Percentiles rank a stretch among this genome's conserved stretches.
Evolutionary conservation across 164 flowering plant species (phyloP).

Genomic region (Stephania cephalantha): DNA sequence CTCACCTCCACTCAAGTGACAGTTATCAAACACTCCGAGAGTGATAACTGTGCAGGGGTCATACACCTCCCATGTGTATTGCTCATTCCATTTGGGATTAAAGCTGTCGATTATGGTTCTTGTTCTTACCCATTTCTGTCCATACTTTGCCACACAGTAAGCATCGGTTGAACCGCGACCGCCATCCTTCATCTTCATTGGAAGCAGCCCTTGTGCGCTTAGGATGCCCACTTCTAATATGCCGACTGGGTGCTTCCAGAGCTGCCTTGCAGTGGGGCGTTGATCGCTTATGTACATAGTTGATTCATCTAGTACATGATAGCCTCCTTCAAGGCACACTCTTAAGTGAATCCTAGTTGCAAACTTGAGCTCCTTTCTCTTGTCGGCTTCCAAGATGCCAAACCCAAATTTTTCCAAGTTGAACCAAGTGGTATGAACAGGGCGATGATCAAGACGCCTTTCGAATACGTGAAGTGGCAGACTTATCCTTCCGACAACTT

Average conservation of each 20-base stretch:
- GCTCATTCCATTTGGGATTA: conserved; percentile 56
- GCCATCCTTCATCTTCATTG: conserved; percentile 42
- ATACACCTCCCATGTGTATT: conserved; percentile 62
- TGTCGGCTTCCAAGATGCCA: conserved; percentile 30
- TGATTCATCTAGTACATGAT: conserved; percentile 45
- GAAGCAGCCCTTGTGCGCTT: conserved; percentile 34
- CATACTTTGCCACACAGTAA: conserved; percentile 44
- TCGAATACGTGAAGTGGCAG: conserved; percentile 29
- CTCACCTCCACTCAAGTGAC: conserved; percentile 32
- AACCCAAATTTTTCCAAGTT: conserved; percentile 39
- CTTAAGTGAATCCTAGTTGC: conserved; percentile 38
- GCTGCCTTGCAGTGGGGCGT: conserved; percentile 43
- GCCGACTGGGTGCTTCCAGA: conserved; percentile 39
- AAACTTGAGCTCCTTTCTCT: conserved; percentile 36
- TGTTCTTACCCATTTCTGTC: conserved; percentile 49
- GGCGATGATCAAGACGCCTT: conserved; percentile 30
- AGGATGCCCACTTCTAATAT: conserved; percentile 37
- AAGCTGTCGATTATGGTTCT: conserved; percentile 42
- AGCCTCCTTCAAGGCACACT: conserved; percentile 43
- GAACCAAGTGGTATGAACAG: conserved; percentile 38
- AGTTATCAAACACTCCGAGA: conserved; percentile 50
- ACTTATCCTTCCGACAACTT: conserved; percentile 27
- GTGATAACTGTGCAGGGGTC: conserved; percentile 61
- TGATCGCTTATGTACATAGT: conserved; percentile 38
- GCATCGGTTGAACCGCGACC: conserved; percentile 41